Base-by-base conservation (phyloP, 805 yeast species). In the Hanseniaspora valbyensis region DNA sequence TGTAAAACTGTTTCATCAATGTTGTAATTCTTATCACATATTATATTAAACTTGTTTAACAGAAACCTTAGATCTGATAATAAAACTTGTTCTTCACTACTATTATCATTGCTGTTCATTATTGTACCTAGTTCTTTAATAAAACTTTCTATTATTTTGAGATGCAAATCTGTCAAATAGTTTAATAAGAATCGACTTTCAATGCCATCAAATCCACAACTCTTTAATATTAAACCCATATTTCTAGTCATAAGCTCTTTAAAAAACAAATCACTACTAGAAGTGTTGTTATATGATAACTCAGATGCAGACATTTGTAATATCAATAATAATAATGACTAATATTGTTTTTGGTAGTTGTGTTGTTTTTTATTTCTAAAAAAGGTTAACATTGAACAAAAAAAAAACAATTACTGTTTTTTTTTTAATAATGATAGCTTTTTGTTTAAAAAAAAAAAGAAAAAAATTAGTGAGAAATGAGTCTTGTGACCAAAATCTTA, bases 1-100 rank as follows among this genome's bases (percentile, higher is more conserved):
- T 45, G 50, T 14, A 45, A 14, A 14, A 39, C 38, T 24, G 44
- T 39, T 19, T 42, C 33, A 25, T 45, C 50, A n/a, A 45, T 13
- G 39, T 38, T 45, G 18, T 30, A 40, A 12, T 29, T 38, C 3
- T 22, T 21, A 16, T 45, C 50, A 13, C 25, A 28, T 3, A 45
- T 39, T 2, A 40, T 26, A 18, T 45, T 45, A 7, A 29, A 38
- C 16, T 32, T 38, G 18, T 39, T 39, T 4, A 45, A 33, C 10
- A 45, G 16, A 10, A 16, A 7, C 19, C 37, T 30, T 14, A 48
- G 19, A 16, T 40, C 51, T 8, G 29, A 9, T 8, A 44, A 39
- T 4, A 25, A 26, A 2, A 44, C 8, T 14, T 32, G 14, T 13
- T 7, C 41, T 21, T 29, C 16, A 2, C 19, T 32, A n/a, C 12